Evolutionary conservation across 2,329 filamentous ascomycete genomes (phyloP), one percentile per base, ranked within the genome.

Genomic region (Fusarium marasasianum): DNA sequence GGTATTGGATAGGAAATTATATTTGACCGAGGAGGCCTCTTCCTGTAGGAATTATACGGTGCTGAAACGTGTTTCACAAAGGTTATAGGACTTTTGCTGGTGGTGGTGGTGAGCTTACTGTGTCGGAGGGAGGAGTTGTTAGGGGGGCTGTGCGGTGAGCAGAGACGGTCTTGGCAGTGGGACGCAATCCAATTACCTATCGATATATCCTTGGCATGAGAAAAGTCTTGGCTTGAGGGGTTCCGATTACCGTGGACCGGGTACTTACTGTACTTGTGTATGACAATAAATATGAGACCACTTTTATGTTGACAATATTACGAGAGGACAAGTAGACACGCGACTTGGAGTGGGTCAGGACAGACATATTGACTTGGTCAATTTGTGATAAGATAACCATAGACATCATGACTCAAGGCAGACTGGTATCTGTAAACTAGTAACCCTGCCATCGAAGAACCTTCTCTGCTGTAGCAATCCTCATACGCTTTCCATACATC

Each of bases 401-500:
- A 17, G 0, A 3, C 22, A 29, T 29, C 35, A 40, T 29, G 24
- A 17, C 29, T 48, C 6, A 31, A 31, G 14, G 29, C 29, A 33
- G 17, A 54, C 9, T 6, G 24, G 24, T 24, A 24, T 24, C 24
- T 13, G 1, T 13, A 5, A 2, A 2, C 8, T 66, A 69, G 6
- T 63, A 69, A 24, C 67, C 53, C 43, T 71, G 66, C 66, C 68
- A 71, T 29, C 66, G 60, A 38, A 44, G 54, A 26, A 72, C 57
- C n/a, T 14, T 41, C 18, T 55, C 53, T 5, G 64, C 69, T 9
- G 76, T 84, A 0, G 81, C 82, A 47, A 84, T 83, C 31, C 82
- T 79, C 77, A 80, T 79, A 15, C 82, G 74, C 75, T 84, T 84
- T 13, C 82, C 82, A 20, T 62, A 80, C 24, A 81, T 48, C 75